Evolutionary conservation across 768 basidiomycete species (phyloP).

Genomic region (Hirschioporus abietinus): DNA sequence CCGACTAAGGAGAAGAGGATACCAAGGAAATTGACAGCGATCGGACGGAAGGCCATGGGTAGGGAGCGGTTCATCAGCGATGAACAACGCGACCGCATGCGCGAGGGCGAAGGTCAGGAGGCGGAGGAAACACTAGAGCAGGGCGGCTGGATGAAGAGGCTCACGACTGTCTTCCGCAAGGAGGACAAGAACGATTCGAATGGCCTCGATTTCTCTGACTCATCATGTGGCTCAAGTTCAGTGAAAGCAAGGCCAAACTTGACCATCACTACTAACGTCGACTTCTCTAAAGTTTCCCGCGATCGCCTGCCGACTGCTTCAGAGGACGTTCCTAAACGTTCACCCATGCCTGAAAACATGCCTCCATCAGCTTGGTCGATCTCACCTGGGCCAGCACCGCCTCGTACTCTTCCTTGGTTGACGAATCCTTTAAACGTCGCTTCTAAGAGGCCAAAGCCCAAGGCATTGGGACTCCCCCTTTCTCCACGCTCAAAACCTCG

Average conservation of each 20-base stretch:
- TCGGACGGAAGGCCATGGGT: constrained; percentile 17
- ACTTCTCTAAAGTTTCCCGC: constrained; percentile 23
- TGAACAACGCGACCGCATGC: constrained; percentile 12
- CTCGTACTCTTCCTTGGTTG: constrained; percentile 22
- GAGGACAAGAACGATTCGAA: neutral
- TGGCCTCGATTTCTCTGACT: constrained; percentile 11
- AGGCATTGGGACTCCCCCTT: constrained; percentile 19
- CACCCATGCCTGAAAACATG: constrained; percentile 6
- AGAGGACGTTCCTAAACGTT: constrained; percentile 12
- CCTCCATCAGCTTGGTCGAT: constrained; percentile 27
- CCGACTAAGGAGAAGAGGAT: constrained; percentile 22
- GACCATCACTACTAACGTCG: constrained; percentile 38
- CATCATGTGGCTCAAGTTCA: constrained; percentile 16
- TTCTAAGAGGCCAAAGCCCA: constrained; percentile 20
- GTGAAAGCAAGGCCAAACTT: constrained; percentile 30
- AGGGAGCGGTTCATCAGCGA: constrained; percentile 15
- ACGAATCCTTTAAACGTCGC: constrained; percentile 29
- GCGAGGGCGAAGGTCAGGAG: constrained; percentile 35
- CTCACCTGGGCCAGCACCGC: constrained; percentile 24
- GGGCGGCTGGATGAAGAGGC: constrained; percentile 9
- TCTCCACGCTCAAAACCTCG: constrained; percentile 22
- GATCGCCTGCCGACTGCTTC: constrained; percentile 21
- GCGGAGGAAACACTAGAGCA: constrained; percentile 21
- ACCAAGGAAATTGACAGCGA: constrained; percentile 14
- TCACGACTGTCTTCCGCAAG: constrained; percentile 11